A percentile compares a stretch with the other conserved stretches of the same genome.
phyloP scores from a whole-genome alignment of 306 rosid genomes.

The Quercus wislizeni region DNA sequence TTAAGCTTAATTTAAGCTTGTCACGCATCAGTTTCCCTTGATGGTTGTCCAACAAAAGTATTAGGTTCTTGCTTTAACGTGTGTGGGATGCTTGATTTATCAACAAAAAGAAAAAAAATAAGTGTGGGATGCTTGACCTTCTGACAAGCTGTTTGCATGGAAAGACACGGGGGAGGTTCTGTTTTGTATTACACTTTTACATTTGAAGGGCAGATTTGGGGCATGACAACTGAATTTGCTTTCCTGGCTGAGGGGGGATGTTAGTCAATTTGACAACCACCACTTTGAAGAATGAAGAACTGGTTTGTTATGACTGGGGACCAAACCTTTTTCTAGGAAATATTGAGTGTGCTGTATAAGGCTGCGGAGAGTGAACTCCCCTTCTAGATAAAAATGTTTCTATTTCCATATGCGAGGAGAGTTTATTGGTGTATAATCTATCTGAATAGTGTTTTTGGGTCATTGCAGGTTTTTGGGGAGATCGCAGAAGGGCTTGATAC shows the following conservation, averaged over 20 bases:
- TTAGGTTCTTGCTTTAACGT: too few relatives aligned
- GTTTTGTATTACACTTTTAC: not conserved
- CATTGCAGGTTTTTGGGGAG: conserved; percentile 83
- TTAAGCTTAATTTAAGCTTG: not conserved
- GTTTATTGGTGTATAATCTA: not conserved
- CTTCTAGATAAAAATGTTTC: not conserved
- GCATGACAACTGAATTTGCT: too few relatives aligned
- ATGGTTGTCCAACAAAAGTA: too few relatives aligned
- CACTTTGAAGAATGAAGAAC: not conserved
- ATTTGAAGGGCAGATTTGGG: too few relatives aligned
- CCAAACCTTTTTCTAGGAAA: not conserved
- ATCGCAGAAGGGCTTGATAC: conserved; percentile 92
- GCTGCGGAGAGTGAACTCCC: not conserved
- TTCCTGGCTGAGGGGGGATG: too few relatives aligned
- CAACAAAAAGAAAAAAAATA: too few relatives aligned
- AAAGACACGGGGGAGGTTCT: not conserved
- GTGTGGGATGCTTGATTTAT: too few relatives aligned
- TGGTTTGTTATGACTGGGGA: not conserved
- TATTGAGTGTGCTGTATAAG: not conserved
- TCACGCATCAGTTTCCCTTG: not conserved
- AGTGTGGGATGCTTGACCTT: not conserved
- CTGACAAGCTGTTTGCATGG: too few relatives aligned
- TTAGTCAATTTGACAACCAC: not conserved
- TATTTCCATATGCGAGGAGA: not conserved
- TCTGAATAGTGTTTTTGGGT: not conserved